Evolutionary conservation across 73 alveolate species (phyloP), one percentile per base, ranked within the genome.

Genomic region (Paramecium pentaurelia): DNA sequence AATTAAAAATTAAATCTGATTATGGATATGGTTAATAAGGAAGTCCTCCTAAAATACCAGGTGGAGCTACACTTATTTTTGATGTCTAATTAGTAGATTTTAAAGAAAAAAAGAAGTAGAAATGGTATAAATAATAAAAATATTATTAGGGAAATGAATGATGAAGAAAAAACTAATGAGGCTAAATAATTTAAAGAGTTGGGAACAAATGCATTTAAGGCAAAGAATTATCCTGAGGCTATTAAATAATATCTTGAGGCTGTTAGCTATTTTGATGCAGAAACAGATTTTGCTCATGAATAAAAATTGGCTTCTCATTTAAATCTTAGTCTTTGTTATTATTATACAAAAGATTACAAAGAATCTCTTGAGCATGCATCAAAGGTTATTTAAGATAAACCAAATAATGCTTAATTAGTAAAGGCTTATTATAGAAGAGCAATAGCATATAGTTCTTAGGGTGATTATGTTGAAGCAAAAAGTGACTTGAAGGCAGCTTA

Each of bases 11-110:
- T 89, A 92, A 93, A 95, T 77, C 96, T 95, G 95, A 94, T 88
- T 95, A 95, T 93, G 96, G 97, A 54, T 94, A 94, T 95, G 99
- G 99, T 11, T 94, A 83, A 8, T 95, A 92, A 25, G 99, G 99
- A n/a, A 88, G 96, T 28, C 99, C 99, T 8, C 99, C 99, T 11
- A 95, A 94, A 93, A 97, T 98, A 84, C 99, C 99, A 34, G 98
- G 97, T 7, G 95, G 97, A 54, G 99, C 99, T 49, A 97, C 99
- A 25, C 95, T 99, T 51, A 91, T 93, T 18, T 98, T 97, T 86
- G 97, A 93, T 77, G 97, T 98, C 54, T 99, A 97, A 92, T 94
- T 98, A 77, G 58, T 98, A 16, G 95, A 96, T 68, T 93, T 96
- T 60, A 92, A 90, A 42, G 99, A 95, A 22, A 59, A 95, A 27